Base-by-base conservation (phyloP, 1,139 yeast genomes). In the Lodderomyces parapsilosis region DNA sequence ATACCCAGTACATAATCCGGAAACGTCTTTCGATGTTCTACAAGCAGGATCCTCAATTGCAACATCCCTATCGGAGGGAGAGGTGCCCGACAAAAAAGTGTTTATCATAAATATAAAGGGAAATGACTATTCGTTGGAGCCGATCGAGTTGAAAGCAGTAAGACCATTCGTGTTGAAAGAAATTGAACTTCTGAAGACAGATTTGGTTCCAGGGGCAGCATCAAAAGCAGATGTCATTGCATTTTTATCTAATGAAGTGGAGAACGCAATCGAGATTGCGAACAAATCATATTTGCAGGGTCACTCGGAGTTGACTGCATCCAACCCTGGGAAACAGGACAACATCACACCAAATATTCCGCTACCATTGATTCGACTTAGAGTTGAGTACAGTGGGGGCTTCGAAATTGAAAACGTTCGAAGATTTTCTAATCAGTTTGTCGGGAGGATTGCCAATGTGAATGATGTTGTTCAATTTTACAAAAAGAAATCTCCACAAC, bases 11-110 rank as follows among this genome's bases (percentile, higher is more conserved):
- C 70, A 69, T 38, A 90, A 89, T 57, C 76, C 86, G 0, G 77
- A 77, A 18, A 81, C 81, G 22, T 84, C 83, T 1, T 89, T 91
- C 58, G 81, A 81, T 47, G 90, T 91, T 0, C 71, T 94, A 36
- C 96, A 91, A 59, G 95, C 96, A 0, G 99, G 99, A 0, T 88
- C 96, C 1, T 87, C 96, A 0, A 86, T 93, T 14, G 98, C 96
- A 0, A 93, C 99, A 0, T 85, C 96, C 11, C 68, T 94, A 32
- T 80, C 86, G 42, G 95, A 86, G 43, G 96, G 95, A 2, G 99
- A 93, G 58, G 78, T 89, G 0, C 74, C 80, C 11, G 80, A 77
- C 30, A 94, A 93, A 58, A 75, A 80, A 56, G 91, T 83, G 0
- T 91, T 86, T 44, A 68, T 93, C 1, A 53, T 94, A 51, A 80